phyloP scores from a whole-genome alignment of 1,284 basidiomycete species.

The Takashimella tepidaria region DNA sequence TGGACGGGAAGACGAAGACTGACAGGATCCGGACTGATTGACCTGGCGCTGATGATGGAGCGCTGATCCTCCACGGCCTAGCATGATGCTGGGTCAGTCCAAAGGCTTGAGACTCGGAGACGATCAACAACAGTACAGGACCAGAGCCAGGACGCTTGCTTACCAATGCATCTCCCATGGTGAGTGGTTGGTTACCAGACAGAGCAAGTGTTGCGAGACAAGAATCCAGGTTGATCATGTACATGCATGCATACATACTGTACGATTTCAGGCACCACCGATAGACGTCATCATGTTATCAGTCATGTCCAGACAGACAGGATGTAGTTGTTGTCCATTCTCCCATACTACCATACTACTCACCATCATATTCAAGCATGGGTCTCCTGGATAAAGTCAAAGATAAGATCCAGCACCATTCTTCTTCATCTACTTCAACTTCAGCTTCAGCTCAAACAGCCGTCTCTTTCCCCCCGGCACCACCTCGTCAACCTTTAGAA shows the following conservation, averaged over 20 bases:
- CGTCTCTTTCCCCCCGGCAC: conserved; percentile 7
- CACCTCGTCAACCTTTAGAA: conserved; percentile 15
- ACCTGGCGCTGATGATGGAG: conserved; percentile 33
- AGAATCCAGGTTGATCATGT: too few species aligned
- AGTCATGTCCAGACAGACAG: too few species aligned
- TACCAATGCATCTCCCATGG: conserved; percentile 38
- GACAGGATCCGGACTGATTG: conserved; percentile 36
- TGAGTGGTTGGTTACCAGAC: too few species aligned
- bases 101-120: background rate
- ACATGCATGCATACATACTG: too few species aligned
- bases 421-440: conserved; percentile 4
- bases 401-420: conserved; percentile 11
- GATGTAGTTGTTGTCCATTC: background rate
- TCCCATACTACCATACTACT: background rate
- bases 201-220: too few species aligned
- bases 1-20: conserved; percentile 15
- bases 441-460: conserved; percentile 3
- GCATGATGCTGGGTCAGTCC: background rate
- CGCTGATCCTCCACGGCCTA: conserved; percentile 40
- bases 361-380: too few species aligned
- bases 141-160: conserved; percentile 4
- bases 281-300: too few species aligned
- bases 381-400: conserved; percentile 44
- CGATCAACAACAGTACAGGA: background rate
- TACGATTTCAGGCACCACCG: too few species aligned